Evolutionary conservation across 2,329 filamentous ascomycete species (phyloP).

Genomic region (Neopestalotiopsis clavispora): DNA sequence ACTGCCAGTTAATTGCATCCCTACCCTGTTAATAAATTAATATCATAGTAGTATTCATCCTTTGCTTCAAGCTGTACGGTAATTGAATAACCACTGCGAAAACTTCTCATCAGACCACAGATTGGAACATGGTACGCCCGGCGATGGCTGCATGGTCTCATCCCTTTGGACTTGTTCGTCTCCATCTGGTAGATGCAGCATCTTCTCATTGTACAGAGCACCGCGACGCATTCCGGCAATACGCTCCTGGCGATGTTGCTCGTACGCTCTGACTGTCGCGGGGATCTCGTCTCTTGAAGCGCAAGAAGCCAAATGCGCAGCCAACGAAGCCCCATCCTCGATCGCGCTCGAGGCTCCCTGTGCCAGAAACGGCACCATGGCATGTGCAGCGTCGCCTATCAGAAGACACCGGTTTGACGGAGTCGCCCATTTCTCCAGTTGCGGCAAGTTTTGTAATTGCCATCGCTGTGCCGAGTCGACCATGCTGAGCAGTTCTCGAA

Average conservation of each 20-base stretch:
- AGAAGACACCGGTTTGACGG: background rate
- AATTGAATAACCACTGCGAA: background rate
- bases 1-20: too few species aligned
- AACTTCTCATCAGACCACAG: background rate
- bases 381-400: background rate
- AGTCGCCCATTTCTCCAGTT: background rate
- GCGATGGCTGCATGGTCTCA: background rate
- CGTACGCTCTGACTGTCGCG: background rate
- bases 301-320: background rate
- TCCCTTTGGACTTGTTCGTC: background rate
- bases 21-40: too few species aligned
- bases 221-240: background rate
- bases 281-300: background rate
- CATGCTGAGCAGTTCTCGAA: background rate
- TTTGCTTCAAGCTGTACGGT: background rate
- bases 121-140: background rate
- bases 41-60: too few species aligned
- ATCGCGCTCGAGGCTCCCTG: constrained; percentile 4
- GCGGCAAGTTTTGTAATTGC: constrained; percentile 1
- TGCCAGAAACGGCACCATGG: constrained; percentile 3
- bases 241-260: background rate
- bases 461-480: background rate
- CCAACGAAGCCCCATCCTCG: background rate
- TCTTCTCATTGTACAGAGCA: background rate
- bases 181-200: background rate